These are phyloP conservation scores for Paracorniculantispora psalliotae DNA, from an alignment of 2,329 filamentous ascomycete species.

Conservation along the genomic window DNA sequence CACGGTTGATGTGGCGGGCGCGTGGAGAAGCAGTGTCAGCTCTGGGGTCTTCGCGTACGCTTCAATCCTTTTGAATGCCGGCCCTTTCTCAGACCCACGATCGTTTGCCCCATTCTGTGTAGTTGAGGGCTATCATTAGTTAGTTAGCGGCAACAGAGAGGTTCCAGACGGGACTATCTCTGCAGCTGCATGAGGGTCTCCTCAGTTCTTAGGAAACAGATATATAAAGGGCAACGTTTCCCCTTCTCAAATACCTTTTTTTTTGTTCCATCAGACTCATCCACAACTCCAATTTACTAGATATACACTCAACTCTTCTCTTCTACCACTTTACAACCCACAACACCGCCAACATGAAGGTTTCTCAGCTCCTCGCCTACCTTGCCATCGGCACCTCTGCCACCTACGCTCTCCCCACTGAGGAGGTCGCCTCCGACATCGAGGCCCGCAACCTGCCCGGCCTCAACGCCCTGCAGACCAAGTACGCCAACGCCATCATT, in stretches of 20 bases:
- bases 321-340: not conserved
- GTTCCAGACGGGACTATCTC: not conserved
- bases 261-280: not conserved
- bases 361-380: slow-evolving; percentile 1
- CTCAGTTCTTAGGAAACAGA: not conserved
- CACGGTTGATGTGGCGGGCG: not conserved
- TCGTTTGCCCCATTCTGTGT: not conserved
- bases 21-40: not conserved
- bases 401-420: slow-evolving; percentile 11
- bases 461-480: slow-evolving; percentile 17
- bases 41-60: not conserved
- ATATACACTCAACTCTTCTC: not conserved
- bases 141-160: too few species aligned
- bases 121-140: too few species aligned
- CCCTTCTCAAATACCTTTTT: not conserved
- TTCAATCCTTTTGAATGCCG: not conserved
- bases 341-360: slow-evolving; percentile 3
- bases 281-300: not conserved
- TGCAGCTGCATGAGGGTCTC: not conserved
- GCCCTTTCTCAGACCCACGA: not conserved
- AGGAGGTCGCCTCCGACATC: not conserved
- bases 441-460: slow-evolving; percentile 17
- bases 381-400: slow-evolving; percentile 11
- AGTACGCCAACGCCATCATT: slow-evolving; percentile 20
- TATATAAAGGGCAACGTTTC: not conserved